Conservation (phyloP, 805 yeast species). For the Metschnikowia cerradonensis region DNA sequence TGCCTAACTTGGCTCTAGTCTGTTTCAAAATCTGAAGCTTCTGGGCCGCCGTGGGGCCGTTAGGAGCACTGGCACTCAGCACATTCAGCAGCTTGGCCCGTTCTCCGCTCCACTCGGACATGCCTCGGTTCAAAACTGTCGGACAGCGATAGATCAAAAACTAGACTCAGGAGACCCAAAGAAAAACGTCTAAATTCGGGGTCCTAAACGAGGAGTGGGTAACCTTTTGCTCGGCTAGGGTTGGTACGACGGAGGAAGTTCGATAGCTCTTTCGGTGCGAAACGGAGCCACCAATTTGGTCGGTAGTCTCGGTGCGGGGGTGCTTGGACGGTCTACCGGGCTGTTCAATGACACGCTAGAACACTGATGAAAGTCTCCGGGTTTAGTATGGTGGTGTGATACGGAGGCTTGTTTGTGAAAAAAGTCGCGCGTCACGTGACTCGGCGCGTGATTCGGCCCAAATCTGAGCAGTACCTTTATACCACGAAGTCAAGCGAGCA, state of each 20-base stretch:
- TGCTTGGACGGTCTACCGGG: neutral
- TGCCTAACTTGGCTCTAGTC: conserved; percentile 24
- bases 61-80: neutral
- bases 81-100: neutral
- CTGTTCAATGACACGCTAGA: neutral
- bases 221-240: neutral
- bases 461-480: neutral
- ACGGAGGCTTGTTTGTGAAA: conserved; percentile 4
- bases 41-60: conserved; percentile 15
- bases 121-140: neutral
- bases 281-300: neutral
- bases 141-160: too few relatives aligned
- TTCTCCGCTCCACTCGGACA: neutral
- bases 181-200: neutral
- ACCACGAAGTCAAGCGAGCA: too few relatives aligned
- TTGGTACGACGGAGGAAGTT: neutral
- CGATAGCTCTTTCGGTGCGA: neutral
- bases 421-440: conserved; percentile 2
- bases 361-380: neutral
- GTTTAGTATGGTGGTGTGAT: neutral
- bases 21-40: conserved; percentile 18
- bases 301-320: neutral
- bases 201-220: neutral
- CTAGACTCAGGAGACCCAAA: too few relatives aligned
- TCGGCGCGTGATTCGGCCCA: neutral